Evolutionary conservation across 2,329 filamentous ascomycete species (phyloP).

Genomic region (Colletotrichum agaves): DNA sequence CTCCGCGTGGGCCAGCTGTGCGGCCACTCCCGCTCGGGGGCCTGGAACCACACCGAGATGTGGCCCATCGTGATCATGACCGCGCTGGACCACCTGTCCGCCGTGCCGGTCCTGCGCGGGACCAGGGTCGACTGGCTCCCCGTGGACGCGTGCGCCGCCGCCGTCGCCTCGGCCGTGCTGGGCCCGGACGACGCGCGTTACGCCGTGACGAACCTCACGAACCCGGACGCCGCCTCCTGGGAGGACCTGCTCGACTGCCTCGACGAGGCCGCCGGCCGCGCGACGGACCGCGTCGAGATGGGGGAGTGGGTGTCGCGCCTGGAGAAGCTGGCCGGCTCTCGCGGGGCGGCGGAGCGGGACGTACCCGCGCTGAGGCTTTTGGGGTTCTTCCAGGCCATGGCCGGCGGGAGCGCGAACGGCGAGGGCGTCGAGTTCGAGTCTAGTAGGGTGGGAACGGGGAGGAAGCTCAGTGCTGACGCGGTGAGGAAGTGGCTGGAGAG

Average conservation of each 20-base stretch:
- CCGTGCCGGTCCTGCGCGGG: slow-evolving; percentile 8
- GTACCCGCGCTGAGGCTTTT: slow-evolving; percentile 15
- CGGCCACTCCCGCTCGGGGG: neutral
- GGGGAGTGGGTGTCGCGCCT: slow-evolving; percentile 3
- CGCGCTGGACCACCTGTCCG: neutral
- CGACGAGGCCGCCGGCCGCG: neutral
- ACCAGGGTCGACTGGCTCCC: slow-evolving; percentile 26
- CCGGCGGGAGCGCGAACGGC: neutral
- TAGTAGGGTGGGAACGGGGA: neutral
- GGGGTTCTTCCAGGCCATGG: slow-evolving; percentile 25
- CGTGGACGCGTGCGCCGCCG: slow-evolving; percentile 16
- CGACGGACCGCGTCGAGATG: neutral
- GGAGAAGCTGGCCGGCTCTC: neutral
- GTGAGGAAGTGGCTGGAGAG: neutral
- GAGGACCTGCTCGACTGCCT: neutral
- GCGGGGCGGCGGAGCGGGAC: neutral
- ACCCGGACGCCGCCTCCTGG: slow-evolving; percentile 6
- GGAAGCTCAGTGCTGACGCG: neutral
- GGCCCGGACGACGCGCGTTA: neutral
- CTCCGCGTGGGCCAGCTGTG: slow-evolving; percentile 27
- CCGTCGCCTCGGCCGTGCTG: neutral
- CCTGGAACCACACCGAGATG: slow-evolving; percentile 28
- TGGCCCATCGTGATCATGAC: slow-evolving; percentile 31
- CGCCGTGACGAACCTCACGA: neutral
- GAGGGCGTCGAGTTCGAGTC: slow-evolving; percentile 6